Evolutionary conservation across 495 filamentous ascomycete genomes (phyloP).

Genomic region (Xylaria longipes): DNA sequence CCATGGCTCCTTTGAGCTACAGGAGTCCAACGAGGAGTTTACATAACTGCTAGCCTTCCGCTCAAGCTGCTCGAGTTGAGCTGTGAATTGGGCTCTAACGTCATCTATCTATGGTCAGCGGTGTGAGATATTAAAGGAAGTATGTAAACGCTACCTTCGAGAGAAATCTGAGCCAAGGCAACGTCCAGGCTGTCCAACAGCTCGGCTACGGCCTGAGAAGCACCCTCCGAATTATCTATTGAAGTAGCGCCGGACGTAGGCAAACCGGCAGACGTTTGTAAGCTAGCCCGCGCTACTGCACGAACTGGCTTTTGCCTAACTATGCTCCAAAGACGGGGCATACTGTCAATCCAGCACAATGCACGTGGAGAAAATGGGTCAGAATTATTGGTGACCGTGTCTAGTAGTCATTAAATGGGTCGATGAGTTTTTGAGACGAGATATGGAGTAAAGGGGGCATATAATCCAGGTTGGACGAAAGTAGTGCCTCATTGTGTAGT

Average conservation of each 20-base stretch:
- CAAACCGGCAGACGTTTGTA: not conserved
- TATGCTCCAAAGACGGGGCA: not conserved
- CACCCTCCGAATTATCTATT: not conserved
- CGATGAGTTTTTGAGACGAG: not conserved
- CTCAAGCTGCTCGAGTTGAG: not conserved
- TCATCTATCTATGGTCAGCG: not conserved
- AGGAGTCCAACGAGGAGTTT: not conserved
- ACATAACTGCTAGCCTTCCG: not conserved
- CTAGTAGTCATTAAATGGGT: not conserved
- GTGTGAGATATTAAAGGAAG: not conserved
- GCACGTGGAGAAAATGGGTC: not conserved
- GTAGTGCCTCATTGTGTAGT: not conserved
- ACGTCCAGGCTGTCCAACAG: not conserved
- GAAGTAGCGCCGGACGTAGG: not conserved
- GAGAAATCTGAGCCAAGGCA: constrained; percentile 2
- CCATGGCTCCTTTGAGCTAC: constrained; percentile 3
- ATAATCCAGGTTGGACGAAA: not conserved
- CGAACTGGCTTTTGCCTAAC: constrained; percentile 7
- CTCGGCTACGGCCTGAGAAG: not conserved
- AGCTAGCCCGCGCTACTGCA: not conserved
- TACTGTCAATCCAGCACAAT: not conserved
- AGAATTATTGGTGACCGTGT: not conserved
- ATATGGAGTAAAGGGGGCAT: not conserved
- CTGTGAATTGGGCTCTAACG: not conserved
- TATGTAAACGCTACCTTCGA: not conserved